Base-by-base conservation (phyloP, 2,329 filamentous ascomycete genomes). In the Scolecobasidium constrictum region DNA sequence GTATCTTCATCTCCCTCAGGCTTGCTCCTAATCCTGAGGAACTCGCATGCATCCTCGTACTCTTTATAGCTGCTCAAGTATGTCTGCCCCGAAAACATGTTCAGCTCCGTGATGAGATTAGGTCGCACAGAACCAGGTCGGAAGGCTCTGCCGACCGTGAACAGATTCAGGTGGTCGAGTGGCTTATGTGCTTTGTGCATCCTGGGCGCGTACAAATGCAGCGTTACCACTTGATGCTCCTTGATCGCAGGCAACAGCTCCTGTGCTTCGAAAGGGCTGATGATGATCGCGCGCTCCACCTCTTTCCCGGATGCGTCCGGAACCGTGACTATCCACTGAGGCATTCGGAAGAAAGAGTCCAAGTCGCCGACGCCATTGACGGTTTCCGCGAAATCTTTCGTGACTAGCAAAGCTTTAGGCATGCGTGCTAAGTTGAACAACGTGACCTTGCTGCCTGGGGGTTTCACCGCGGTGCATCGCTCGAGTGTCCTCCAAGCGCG, bases 11-110 rank as follows among this genome's bases (percentile, higher is more conserved):
- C n/a, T n/a, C n/a, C n/a, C n/a, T n/a, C n/a, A n/a, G n/a, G n/a
- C n/a, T n/a, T 12, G 11, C 13, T 31, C 12, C 23, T 7, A 3
- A 82, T 51, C 0, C 76, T 71, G 0, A 83, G 58, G 33, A 67
- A 69, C 1, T 61, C 53, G 46, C 76, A 80, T 0, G 71, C 52
- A 1, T 61, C 53, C 0, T 54, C 48, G 47, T 85, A 86, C 42
- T 83, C 71, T 0, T 59, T 45, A 35, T 66, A 73, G 0, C 64
- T 68, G 0, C 53, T 56, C 7, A 85, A 62, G 49, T 85, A 86
- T 0, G 85, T 63, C 43, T 82, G 77, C 0, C 81, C 82, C 0
- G 82, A 65, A 43, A 86, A 85, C 0, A 86, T 58, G 35, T 81
- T 80, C 0, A 86, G 64, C 44, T 75, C 64, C 0, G 64, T 57